These are phyloP conservation scores for Phytophthora capsici DNA, from an alignment of 352 stramenopile species.

Conservation along the genomic window DNA sequence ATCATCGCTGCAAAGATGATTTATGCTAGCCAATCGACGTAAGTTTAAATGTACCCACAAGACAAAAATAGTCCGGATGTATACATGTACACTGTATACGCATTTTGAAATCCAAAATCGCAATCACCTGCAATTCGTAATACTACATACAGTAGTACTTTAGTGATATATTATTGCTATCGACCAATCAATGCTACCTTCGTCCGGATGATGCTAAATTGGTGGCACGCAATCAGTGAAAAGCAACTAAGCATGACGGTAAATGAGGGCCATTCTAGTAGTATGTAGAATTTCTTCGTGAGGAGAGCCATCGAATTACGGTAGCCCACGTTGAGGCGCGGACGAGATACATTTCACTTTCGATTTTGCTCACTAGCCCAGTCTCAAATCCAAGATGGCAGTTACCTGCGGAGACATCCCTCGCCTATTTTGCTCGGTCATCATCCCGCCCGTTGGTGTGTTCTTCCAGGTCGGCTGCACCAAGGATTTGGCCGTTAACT, in stretches of 20 bases:
- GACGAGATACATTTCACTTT: slow-evolving; percentile 17
- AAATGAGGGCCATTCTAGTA: too few species aligned
- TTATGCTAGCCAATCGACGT: slow-evolving; percentile 15
- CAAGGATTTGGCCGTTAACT: slow-evolving; percentile 71
- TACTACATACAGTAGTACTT: too few species aligned
- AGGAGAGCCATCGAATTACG: too few species aligned
- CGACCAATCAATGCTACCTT: too few species aligned
- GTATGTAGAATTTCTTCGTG: too few species aligned
- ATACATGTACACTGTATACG: too few species aligned
- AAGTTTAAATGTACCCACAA: slow-evolving; percentile 10
- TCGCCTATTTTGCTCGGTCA: slow-evolving; percentile 72
- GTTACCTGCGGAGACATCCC: slow-evolving; percentile 76
- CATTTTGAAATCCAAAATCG: too few species aligned
- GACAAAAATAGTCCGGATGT: slow-evolving; percentile 5
- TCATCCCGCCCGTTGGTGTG: slow-evolving; percentile 63
- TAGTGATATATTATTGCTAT: too few species aligned
- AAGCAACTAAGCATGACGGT: too few species aligned
- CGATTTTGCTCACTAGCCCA: slow-evolving; percentile 32
- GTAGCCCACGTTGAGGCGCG: background rate
- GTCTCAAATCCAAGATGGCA: slow-evolving; percentile 41
- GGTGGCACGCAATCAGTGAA: too few species aligned
- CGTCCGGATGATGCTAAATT: too few species aligned
- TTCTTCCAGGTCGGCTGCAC: slow-evolving; percentile 70
- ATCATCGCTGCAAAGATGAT: slow-evolving; percentile 6
- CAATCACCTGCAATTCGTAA: too few species aligned